Percentiles rank a stretch among this genome's conserved stretches.
Conservation (phyloP, 139 green algal genomes). For the Chlorella vulgaris region DNA sequence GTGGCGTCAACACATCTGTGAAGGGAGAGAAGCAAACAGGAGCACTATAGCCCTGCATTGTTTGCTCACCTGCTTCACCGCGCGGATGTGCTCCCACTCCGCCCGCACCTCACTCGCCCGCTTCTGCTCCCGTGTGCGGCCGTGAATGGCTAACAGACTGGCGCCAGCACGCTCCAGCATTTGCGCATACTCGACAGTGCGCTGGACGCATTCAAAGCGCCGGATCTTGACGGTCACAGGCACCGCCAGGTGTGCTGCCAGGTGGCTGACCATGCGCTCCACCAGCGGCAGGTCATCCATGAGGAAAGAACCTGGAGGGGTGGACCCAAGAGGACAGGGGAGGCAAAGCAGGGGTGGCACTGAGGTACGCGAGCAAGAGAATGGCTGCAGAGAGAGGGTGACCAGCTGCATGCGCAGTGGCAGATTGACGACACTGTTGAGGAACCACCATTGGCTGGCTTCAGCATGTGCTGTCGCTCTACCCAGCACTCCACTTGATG, state of each 20-base stretch:
- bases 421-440: too few species aligned
- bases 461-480: too few species aligned
- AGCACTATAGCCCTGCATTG: too few species aligned
- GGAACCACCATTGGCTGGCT: too few species aligned
- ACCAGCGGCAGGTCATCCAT: conserved; percentile 89
- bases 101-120: conserved; percentile 42
- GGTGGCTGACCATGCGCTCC: conserved; percentile 61
- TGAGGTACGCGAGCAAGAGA: too few species aligned
- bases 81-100: conserved; percentile 47
- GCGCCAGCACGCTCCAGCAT: conserved; percentile 90
- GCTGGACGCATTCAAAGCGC: conserved; percentile 81
- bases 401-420: too few species aligned
- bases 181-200: conserved; percentile 91
- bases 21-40: too few species aligned
- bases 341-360: not conserved
- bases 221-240: conserved; percentile 92
- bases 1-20: too few species aligned
- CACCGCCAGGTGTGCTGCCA: conserved; percentile 55
- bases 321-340: not conserved
- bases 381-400: too few species aligned
- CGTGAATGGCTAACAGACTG: conserved; percentile 93
- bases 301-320: conserved; percentile 81
- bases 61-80: conserved; percentile 47
- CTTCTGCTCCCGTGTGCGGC: conserved; percentile 94
- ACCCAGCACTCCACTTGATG: not conserved